Conservation (phyloP, 257 asterid genomes). For the Solanum boliviense region DNA sequence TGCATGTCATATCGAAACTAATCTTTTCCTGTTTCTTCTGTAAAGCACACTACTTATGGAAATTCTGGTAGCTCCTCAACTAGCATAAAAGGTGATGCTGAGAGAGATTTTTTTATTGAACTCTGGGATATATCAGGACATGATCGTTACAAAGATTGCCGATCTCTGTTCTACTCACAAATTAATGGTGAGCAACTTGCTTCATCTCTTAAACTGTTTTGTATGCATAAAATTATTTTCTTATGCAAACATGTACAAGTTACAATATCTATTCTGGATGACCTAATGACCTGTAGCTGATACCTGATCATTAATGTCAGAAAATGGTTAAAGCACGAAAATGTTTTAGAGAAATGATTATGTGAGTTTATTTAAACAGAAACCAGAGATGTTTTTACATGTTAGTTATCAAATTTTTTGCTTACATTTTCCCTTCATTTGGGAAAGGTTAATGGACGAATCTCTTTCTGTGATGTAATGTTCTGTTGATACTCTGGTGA, state of each 20-base stretch:
- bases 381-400: background rate
- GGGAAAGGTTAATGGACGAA: background rate
- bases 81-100: conserved; percentile 48
- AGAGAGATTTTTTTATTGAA: conserved; percentile 80
- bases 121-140: conserved; percentile 98
- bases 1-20: background rate
- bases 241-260: background rate
- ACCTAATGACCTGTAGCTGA: background rate
- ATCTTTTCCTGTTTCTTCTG: conserved; percentile 1
- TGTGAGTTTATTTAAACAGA: background rate
- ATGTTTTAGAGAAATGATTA: background rate
- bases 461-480: background rate
- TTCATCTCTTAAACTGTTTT: background rate
- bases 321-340: background rate
- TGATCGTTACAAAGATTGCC: conserved; percentile 86
- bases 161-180: conserved; percentile 89
- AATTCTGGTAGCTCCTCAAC: conserved; percentile 66
- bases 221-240: background rate
- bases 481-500: background rate
- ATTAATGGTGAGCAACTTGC: conserved; percentile 56
- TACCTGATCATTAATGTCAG: background rate
- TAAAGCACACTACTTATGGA: conserved; percentile 78
- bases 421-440: background rate
- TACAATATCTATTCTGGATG: background rate
- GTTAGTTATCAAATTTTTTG: background rate